These are phyloP conservation scores for Phytophthora aleatoria DNA, from an alignment of 352 stramenopile genomes.

Conservation along the genomic window DNA sequence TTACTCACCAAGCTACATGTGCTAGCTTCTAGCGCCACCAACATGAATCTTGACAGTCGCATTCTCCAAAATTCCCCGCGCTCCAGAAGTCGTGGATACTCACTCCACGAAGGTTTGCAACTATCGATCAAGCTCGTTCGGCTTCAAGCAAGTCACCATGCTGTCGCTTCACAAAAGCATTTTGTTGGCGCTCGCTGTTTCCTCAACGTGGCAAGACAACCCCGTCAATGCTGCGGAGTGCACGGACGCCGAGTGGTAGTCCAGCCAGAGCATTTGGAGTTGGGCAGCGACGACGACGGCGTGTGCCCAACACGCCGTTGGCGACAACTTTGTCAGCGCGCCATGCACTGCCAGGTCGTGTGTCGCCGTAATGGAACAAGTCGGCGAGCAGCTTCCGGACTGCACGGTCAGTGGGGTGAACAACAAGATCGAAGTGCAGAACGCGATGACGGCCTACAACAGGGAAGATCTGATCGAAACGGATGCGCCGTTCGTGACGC, in stretches of 20 bases:
- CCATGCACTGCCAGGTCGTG: conserved; percentile 17
- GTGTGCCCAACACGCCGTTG: conserved; percentile 17
- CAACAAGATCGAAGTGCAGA: conserved; percentile 30
- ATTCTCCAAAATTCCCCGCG: conserved; percentile 2
- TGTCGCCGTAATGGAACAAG: conserved; percentile 26
- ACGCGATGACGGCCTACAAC: conserved; percentile 25
- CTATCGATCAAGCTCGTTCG: too few relatives aligned
- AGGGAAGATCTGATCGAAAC: conserved; percentile 6
- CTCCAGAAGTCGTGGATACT: not conserved
- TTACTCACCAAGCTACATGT: too few relatives aligned
- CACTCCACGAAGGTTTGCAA: not conserved
- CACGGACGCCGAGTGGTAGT: conserved; percentile 20
- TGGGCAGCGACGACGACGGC: conserved; percentile 23
- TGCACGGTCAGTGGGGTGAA: conserved; percentile 22
- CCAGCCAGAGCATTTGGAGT: conserved; percentile 17
- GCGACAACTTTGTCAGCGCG: conserved; percentile 19
- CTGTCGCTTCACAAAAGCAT: not conserved
- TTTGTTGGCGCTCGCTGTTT: conserved; percentile 1
- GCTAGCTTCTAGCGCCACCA: too few relatives aligned
- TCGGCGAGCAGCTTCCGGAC: conserved; percentile 22
- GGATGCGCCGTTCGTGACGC: conserved; percentile 7
- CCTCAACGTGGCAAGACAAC: not conserved
- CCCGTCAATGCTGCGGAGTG: conserved; percentile 11
- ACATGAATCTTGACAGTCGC: not conserved
- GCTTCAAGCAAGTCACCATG: not conserved